A percentile compares a stretch with the other conserved stretches of the same genome.
Conservation (phyloP, 2,329 filamentous ascomycete genomes). For the Pyrenophora seminiperda region DNA sequence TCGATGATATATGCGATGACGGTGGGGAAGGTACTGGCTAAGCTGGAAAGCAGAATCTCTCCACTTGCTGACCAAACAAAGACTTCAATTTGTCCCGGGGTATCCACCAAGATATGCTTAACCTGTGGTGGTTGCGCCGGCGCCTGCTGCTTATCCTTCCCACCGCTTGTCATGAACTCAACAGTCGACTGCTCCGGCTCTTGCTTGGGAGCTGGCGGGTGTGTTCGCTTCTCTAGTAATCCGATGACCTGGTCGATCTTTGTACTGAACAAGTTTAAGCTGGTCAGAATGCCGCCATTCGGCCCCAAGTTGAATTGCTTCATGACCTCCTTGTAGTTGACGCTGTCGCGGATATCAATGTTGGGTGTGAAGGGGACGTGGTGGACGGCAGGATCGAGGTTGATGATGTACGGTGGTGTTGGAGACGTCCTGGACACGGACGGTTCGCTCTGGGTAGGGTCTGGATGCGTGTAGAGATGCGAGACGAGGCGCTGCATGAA, state of each 20-base stretch:
- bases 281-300: constrained; percentile 95
- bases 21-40: constrained; percentile 93
- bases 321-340: constrained; percentile 99
- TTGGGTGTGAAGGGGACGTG: constrained; percentile 95
- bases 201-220: constrained; percentile 52
- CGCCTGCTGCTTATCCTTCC: constrained; percentile 31
- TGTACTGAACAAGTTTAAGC: constrained; percentile 93
- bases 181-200: constrained; percentile 41
- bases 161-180: constrained; percentile 44
- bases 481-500: constrained; percentile 99
- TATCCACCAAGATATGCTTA: constrained; percentile 89
- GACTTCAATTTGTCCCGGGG: constrained; percentile 96
- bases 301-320: constrained; percentile 97
- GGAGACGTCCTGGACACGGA: constrained; percentile 36
- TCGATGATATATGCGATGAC: constrained; percentile 98
- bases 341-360: constrained; percentile 97
- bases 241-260: constrained; percentile 95
- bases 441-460: constrained; percentile 46
- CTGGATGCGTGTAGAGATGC: constrained; percentile 79
- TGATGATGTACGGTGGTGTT: constrained; percentile 88
- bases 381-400: constrained; percentile 93
- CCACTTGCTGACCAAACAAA: constrained; percentile 98
- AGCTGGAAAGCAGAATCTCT: constrained; percentile 87
- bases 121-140: constrained; percentile 61
- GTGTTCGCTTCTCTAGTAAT: constrained; percentile 85